A percentile compares a stretch with the other conserved stretches of the same genome.
Evolutionary conservation across 495 filamentous ascomycete species (phyloP).

Genomic region (Haplographium delicatum): DNA sequence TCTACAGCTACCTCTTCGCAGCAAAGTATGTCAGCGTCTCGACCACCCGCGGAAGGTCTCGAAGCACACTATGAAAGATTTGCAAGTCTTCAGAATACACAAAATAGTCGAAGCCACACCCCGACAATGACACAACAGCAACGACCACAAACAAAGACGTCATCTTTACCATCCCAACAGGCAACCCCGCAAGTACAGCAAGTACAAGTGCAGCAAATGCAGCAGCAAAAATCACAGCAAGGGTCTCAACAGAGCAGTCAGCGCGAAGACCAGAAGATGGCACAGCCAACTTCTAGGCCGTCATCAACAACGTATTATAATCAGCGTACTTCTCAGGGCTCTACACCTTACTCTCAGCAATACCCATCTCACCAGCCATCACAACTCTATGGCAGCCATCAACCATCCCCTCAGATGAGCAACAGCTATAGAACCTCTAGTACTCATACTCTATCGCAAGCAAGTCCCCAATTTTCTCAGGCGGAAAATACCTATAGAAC

Average conservation of each 20-base stretch:
- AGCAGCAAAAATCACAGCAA: conserved; percentile 27
- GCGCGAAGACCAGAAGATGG: conserved; percentile 22
- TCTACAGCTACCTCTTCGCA: conserved; percentile 16
- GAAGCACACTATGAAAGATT: conserved; percentile 38
- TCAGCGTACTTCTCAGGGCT: conserved; percentile 17
- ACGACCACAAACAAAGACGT: conserved; percentile 21
- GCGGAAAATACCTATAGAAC: conserved; percentile 31
- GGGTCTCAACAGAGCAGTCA: conserved; percentile 15
- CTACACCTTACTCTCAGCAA: conserved; percentile 19
- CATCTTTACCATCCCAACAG: conserved; percentile 22
- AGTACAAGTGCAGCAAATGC: conserved; percentile 22
- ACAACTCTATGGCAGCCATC: conserved; percentile 20
- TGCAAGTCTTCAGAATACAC: conserved; percentile 22
- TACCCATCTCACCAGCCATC: conserved; percentile 26
- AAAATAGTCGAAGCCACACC: conserved; percentile 21
- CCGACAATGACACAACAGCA: conserved; percentile 20
- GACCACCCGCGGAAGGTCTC: conserved; percentile 30
- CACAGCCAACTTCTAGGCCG: conserved; percentile 9
- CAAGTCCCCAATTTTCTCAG: conserved; percentile 23
- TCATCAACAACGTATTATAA: conserved; percentile 18
- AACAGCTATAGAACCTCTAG: conserved; percentile 18
- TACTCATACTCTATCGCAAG: conserved; percentile 19
- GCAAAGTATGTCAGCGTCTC: conserved; percentile 21
- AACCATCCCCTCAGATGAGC: conserved; percentile 25
- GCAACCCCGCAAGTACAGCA: conserved; percentile 25